These are phyloP conservation scores for Ceratobasidium sp. DNA, from an alignment of 1,284 basidiomycete genomes.

Conservation along the genomic window DNA sequence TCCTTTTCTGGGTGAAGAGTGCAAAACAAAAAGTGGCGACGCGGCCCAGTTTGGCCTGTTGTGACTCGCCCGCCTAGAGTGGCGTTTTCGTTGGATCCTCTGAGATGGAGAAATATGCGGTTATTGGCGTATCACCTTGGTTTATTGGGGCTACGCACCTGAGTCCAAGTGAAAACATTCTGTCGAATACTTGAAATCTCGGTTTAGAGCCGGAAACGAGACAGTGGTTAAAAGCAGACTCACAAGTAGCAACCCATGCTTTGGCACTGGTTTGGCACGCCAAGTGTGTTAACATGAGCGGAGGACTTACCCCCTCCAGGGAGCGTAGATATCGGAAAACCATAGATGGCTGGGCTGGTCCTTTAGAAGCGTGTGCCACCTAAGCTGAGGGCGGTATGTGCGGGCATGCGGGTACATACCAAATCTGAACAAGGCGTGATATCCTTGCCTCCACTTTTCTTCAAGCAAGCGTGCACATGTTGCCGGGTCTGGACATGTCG, in stretches of 20 bases:
- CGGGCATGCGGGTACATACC: conserved; percentile 63
- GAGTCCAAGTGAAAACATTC: conserved; percentile 89
- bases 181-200: conserved; percentile 77
- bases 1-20: conserved; percentile 64
- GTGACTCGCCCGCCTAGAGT: conserved; percentile 35
- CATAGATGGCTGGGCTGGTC: conserved; percentile 88
- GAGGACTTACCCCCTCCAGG: conserved; percentile 84
- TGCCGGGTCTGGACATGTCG: conserved; percentile 83
- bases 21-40: conserved; percentile 84
- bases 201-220: conserved; percentile 2
- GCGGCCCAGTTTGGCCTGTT: conserved; percentile 69
- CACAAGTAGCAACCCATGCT: conserved; percentile 84
- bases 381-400: conserved; percentile 49
- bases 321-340: conserved; percentile 88
- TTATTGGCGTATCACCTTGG: conserved; percentile 63
- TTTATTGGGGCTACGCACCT: conserved; percentile 73
- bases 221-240: conserved; percentile 54
- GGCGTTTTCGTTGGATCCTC: conserved; percentile 54
- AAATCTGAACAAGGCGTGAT: conserved; percentile 87
- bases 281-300: conserved; percentile 81
- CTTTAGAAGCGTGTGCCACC: conserved; percentile 56
- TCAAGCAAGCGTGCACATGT: conserved; percentile 89
- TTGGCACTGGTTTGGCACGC: conserved; percentile 89
- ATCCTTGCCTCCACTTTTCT: conserved; percentile 93
- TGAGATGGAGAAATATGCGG: conserved; percentile 59